Evolutionary conservation across 2,329 filamentous ascomycete genomes (phyloP).

Genomic region (Venturia effusa): DNA sequence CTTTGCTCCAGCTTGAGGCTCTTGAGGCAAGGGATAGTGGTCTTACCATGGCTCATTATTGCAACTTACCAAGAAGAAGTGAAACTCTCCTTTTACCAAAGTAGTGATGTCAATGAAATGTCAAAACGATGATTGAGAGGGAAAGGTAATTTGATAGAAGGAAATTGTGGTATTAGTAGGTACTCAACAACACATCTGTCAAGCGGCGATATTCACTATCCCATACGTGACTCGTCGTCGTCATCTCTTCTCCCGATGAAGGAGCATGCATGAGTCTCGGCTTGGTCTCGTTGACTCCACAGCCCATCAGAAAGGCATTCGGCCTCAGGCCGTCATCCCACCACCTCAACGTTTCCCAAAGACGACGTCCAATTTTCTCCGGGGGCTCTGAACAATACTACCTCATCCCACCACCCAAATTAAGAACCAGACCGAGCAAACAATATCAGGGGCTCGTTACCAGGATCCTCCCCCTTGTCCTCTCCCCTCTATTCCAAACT

Average conservation of each 20-base stretch:
- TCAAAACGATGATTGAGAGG: background rate
- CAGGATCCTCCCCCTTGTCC: too few relatives aligned
- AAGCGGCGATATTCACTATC: too few relatives aligned
- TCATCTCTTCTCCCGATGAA: background rate
- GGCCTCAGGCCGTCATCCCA: background rate
- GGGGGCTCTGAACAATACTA: too few relatives aligned
- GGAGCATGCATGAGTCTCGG: background rate
- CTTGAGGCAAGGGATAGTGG: background rate
- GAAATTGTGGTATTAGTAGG: background rate
- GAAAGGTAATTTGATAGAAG: background rate
- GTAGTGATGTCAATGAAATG: background rate
- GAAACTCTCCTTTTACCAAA: background rate
- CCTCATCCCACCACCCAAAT: too few relatives aligned
- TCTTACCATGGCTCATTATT: conserved; percentile 6
- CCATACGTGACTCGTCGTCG: background rate
- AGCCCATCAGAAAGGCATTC: background rate
- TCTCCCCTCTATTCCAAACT: too few relatives aligned
- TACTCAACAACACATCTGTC: background rate
- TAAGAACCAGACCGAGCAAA: too few relatives aligned
- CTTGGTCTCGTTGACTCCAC: background rate
- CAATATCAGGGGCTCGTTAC: too few relatives aligned
- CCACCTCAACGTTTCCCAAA: background rate
- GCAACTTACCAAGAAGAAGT: background rate
- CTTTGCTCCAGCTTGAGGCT: too few relatives aligned
- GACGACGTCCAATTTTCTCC: too few relatives aligned